Evolutionary conservation across 768 basidiomycete species (phyloP), one percentile per base, ranked within the genome.

Genomic region (Cyathus striatus): DNA sequence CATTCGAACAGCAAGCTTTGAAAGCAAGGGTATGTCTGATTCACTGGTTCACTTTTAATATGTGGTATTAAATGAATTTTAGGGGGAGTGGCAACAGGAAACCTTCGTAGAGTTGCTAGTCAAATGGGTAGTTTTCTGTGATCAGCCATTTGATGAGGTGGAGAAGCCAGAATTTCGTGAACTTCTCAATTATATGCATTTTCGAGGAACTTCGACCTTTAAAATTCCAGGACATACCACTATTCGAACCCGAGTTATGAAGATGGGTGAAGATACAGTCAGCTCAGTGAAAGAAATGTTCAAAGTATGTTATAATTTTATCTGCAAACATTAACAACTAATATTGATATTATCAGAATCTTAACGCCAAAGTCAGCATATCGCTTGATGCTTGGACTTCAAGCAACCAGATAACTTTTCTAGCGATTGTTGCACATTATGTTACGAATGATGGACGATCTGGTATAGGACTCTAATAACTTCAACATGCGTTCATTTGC

Each of bases 331-430:
- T 41, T 20, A 41, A 16, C 18, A 38, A 14, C 16, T 33, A 23
- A 39, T 24, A 25, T 5, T 45, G 7, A 17, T 6, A 41, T 6
- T 21, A 16, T 33, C 10, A 30, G n/a, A 38, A 47, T 16, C 38
- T 53, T 14, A 23, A 45, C 12, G 43, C 43, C 10, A 49, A 55
- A 30, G 45, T 55, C 6, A 43, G 36, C 7, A 43, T 64, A 2
- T 63, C 59, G 0, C 51, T 62, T 4, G 56, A 63, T 40, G 48
- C 54, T 16, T 63, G 61, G 62, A 61, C 59, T 2, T 61, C 62
- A 4, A 49, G 49, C 23, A 64, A 64, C 43, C 36, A 52, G 7
- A 53, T 54, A 49, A 59, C 55, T 1, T 63, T 62, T 42, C 20
- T 61, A 2, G 59, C 57, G 1, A 58, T 63, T 26, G 51, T 63